Conservation (phyloP, 2,329 filamentous ascomycete species). For the Trichophyton rubrum region DNA sequence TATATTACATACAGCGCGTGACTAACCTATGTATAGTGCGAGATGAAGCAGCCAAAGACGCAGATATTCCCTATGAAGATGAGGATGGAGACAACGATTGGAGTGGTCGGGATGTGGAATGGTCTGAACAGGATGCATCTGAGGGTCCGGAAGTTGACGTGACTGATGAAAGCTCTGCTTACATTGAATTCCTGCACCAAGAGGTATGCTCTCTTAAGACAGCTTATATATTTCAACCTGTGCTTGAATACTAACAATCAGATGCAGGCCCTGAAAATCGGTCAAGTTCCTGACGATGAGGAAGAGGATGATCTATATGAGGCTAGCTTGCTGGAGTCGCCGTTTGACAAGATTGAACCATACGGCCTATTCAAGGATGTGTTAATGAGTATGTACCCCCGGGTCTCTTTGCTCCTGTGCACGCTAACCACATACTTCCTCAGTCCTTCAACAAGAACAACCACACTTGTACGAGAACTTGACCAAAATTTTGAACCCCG, state of each 20-base stretch:
- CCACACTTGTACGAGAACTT: constrained; percentile 76
- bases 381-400: constrained; percentile 57
- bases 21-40: constrained; percentile 45
- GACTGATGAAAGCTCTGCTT: constrained; percentile 84
- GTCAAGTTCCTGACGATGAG: constrained; percentile 55
- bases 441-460: constrained; percentile 80
- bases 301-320: constrained; percentile 89
- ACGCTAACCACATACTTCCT: constrained; percentile 13
- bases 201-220: constrained; percentile 45
- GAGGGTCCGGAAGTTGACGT: constrained; percentile 52
- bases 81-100: constrained; percentile 68
- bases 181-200: constrained; percentile 89
- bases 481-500: constrained; percentile 61
- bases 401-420: background rate
- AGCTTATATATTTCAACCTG: background rate
- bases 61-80: constrained; percentile 66
- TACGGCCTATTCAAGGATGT: constrained; percentile 79
- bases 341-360: constrained; percentile 87
- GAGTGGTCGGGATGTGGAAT: constrained; percentile 60
- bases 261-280: constrained; percentile 66
- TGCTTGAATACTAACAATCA: constrained; percentile 8
- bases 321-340: constrained; percentile 81
- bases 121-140: constrained; percentile 50
- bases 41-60: constrained; percentile 80
- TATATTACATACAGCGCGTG: background rate